phyloP scores from a whole-genome alignment of 805 yeast species.

The Cyberlindnera americana region DNA sequence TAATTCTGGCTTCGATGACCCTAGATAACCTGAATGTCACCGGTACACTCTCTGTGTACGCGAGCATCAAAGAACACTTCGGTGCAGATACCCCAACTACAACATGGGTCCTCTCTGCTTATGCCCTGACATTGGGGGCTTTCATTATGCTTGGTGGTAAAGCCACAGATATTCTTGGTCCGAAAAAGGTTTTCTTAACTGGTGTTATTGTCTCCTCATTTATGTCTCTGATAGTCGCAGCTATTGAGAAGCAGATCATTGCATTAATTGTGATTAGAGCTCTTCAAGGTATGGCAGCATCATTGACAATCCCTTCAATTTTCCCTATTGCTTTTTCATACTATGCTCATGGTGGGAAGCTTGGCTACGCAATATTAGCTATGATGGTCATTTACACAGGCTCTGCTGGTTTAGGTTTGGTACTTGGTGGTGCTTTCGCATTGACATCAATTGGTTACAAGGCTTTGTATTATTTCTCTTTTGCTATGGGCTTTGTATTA shows the following conservation, averaged over 20 bases:
- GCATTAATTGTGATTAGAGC: slow-evolving; percentile 42
- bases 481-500: slow-evolving; percentile 27
- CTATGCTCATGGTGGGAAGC: slow-evolving; percentile 24
- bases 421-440: slow-evolving; percentile 45
- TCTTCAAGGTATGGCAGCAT: slow-evolving; percentile 42
- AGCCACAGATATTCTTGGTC: slow-evolving; percentile 40
- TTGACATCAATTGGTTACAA: slow-evolving; percentile 35
- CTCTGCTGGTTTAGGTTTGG: slow-evolving; percentile 36
- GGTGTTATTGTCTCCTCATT: not conserved
- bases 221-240: slow-evolving; percentile 26
- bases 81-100: slow-evolving; percentile 27
- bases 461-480: slow-evolving; percentile 36
- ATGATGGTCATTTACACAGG: slow-evolving; percentile 28
- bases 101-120: slow-evolving; percentile 41
- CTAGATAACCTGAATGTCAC: slow-evolving; percentile 13
- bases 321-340: slow-evolving; percentile 32
- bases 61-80: slow-evolving; percentile 6
- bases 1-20: slow-evolving; percentile 11
- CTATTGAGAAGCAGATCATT: slow-evolving; percentile 15
- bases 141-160: slow-evolving; percentile 42
- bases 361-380: slow-evolving; percentile 26
- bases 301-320: slow-evolving; percentile 38
- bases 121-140: slow-evolving; percentile 42
- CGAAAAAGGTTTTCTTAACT: slow-evolving; percentile 19
- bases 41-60: slow-evolving; percentile 6